Evolutionary conservation across 768 basidiomycete species (phyloP), one percentile per base, ranked within the genome.

Genomic region (Rhizopogon sp.): DNA sequence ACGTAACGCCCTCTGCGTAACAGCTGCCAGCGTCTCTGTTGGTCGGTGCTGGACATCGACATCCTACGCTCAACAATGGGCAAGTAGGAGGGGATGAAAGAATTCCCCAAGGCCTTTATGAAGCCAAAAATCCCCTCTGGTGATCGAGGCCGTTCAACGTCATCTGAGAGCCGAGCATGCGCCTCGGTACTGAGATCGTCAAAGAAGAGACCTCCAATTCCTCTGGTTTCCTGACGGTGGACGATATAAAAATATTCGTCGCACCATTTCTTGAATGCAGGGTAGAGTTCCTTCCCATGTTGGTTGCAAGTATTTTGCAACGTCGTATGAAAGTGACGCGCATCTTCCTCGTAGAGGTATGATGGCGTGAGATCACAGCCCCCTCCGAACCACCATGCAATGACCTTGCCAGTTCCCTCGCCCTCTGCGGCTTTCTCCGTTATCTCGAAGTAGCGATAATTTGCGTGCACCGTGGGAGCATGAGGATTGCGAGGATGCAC

Each of bases 381-480:
- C 35, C 97, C 97, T 17, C 97, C 96, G 66, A 98, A 99, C 97
- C 96, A 99, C 94, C 95, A 98, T 28, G 93, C 86, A 41, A 94
- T 72, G 17, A 90, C 72, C 60, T 81, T 79, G 7, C 80, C 78
- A 25, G 73, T 65, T 52, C 67, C 66, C 3, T 72, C 72, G 39
- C 71, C 70, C 22, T 64, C 66, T 3, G 60, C 58, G 1, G 62
- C 62, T 42, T 74, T 72, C 59, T 88, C 82, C 2, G 85, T 86
- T 59, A 97, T 83, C 71, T 98, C 96, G 66, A 99, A 99, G 72
- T 98, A 98, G 53, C 97, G 90, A 64, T 95, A 97, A 70, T 99
- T 99, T 56, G 90, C 84, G 69, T 99, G 96, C 6, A 93, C 87
- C 20, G 96, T 98, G 8, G 97, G 93, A 14, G 90, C 88, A 64